phyloP scores from a whole-genome alignment of 441 rosid genomes.

The California macrophylla region DNA sequence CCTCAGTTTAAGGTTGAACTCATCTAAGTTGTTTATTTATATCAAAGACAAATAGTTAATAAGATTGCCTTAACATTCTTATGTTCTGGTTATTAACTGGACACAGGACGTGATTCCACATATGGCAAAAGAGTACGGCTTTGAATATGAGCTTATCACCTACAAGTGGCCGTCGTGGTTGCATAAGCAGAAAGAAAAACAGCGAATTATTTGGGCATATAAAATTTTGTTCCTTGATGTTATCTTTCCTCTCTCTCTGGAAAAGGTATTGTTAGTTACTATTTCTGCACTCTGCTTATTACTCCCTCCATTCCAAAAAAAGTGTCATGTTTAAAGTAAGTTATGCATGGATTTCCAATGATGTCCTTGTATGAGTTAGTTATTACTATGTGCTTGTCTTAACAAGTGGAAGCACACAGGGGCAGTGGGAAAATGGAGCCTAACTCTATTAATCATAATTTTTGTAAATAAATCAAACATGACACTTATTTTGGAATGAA shows the following conservation, averaged over 20 bases:
- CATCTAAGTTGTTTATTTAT: neutral
- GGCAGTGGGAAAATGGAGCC: no score
- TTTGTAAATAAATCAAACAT: neutral
- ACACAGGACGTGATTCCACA: constrained; percentile 90
- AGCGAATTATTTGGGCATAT: constrained; percentile 96
- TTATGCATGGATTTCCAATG: neutral
- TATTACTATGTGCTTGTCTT: no score
- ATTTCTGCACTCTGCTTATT: neutral
- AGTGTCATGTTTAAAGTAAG: neutral
- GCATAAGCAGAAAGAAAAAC: constrained; percentile 98
- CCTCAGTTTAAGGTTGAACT: constrained; percentile 87
- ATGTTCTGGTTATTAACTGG: constrained; percentile 12
- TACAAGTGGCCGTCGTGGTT: constrained; percentile 99
- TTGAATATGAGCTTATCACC: constrained; percentile 83
- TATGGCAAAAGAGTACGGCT: constrained; percentile 88
- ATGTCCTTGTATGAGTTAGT: neutral
- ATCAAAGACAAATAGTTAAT: neutral
- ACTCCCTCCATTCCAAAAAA: no score
- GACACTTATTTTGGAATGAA: neutral
- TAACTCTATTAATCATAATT: no score
- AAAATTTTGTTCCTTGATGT: constrained; percentile 97
- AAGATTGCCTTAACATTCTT: neutral
- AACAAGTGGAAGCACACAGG: no score
- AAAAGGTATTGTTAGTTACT: constrained; percentile 45
- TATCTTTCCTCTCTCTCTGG: constrained; percentile 90